Base-by-base conservation (phyloP, 2,329 filamentous ascomycete genomes). In the Fusarium austroafricanum region DNA sequence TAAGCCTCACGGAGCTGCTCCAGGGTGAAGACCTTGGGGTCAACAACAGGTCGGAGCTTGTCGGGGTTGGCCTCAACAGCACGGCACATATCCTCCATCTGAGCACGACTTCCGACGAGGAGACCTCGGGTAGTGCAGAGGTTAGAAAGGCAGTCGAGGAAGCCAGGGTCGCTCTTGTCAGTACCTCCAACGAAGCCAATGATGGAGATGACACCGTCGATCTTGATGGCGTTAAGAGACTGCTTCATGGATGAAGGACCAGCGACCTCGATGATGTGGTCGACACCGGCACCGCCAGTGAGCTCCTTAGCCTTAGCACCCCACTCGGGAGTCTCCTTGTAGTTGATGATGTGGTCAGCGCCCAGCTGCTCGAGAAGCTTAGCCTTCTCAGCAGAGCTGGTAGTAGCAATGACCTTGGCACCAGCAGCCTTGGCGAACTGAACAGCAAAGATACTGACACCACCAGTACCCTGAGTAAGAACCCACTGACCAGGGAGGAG, bases 381-480 rank as follows among this genome's bases (percentile, higher is more conserved):
- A 31, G 75, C 80, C 76, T 85, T 85, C n/a, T 78, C 80, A 29
- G 73, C 72, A 10, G 81, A 81, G 20, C 79, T 80, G 0, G 83
- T 86, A 4, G 83, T 85, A 31, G 83, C 82, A 54, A 85, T 82
- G 61, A 85, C 83, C 10, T 66, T 80, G 8, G 83, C 83, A 43
- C 83, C 83, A 6, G 81, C 82, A 2, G 81, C 82, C 72, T 83
- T 83, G 54, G 83, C 83, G 65, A 85, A 84, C 78, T 84, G 89
- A n/a, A 91, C 76, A 5, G 84, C 89, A 60, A 90, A 90, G 61
- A 91, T 83, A 65, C 84, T 87, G 10, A 92, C 90, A 59, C 90
- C 90, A 20, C 90, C 90, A 0, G 89, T 92, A n/a, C 90, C 90
- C 77, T 92, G 88, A 2, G 89, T 89, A 33, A 92, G 82, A 5